Percentiles rank a stretch among this genome's conserved stretches.
Conservation (phyloP, 345 rosid genomes). For the Sisymbrium altissimum region DNA sequence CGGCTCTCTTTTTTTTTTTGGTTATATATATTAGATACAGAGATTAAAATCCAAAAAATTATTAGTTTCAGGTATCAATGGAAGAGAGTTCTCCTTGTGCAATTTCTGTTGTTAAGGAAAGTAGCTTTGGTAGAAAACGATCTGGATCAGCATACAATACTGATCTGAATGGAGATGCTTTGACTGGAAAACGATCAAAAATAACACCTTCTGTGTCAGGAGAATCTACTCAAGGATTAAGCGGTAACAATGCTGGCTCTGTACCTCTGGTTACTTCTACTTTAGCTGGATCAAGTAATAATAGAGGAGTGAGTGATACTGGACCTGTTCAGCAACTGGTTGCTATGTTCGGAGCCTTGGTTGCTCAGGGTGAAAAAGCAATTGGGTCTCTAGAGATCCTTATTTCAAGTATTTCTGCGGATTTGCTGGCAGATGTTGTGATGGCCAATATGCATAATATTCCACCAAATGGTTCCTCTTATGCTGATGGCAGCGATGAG, state of each 20-base stretch:
- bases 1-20: not conserved
- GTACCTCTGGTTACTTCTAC: constrained; percentile 47
- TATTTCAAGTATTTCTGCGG: constrained; percentile 87
- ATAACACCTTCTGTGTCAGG: constrained; percentile 51
- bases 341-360: constrained; percentile 88
- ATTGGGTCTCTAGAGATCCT: constrained; percentile 80
- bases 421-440: constrained; percentile 95
- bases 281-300: constrained; percentile 40
- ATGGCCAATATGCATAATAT: constrained; percentile 91
- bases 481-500: constrained; percentile 58
- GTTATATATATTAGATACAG: not conserved
- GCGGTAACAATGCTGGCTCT: constrained; percentile 35
- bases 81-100: constrained; percentile 42
- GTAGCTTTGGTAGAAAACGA: constrained; percentile 61
- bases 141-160: constrained; percentile 47
- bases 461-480: constrained; percentile 40
- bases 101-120: constrained; percentile 40
- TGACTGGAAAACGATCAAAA: constrained; percentile 67
- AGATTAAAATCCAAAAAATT: constrained; percentile 7
- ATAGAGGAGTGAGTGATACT: constrained; percentile 46
- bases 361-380: constrained; percentile 97
- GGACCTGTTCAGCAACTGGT: constrained; percentile 94
- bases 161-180: constrained; percentile 49
- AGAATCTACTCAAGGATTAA: constrained; percentile 54
- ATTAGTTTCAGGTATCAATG: constrained; percentile 41